phyloP scores from a whole-genome alignment of 2,329 filamentous ascomycete species.

The Sarocladium brachiariae region DNA sequence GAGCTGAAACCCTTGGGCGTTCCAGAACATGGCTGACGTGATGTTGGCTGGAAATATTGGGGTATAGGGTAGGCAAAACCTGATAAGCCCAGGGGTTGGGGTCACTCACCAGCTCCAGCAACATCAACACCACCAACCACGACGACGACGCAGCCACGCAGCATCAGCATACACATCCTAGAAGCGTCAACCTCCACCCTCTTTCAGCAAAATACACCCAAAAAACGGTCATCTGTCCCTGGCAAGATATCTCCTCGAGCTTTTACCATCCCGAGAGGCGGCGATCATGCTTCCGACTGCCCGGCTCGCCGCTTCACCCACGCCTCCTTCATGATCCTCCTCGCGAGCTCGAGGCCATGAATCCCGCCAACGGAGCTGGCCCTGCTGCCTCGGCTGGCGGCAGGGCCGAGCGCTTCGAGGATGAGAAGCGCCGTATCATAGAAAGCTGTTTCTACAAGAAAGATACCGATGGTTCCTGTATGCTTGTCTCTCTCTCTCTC shows the following conservation, averaged over 20 bases:
- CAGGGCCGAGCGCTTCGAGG: conserved; percentile 81
- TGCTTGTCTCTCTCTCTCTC: conserved; percentile 28
- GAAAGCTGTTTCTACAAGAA: conserved; percentile 91
- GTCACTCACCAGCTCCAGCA: too few species aligned
- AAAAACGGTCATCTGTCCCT: too few species aligned
- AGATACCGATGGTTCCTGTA: conserved; percentile 80
- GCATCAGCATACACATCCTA: too few species aligned
- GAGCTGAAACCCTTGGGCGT: not conserved
- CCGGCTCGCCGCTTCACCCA: conserved; percentile 16
- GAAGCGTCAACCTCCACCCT: too few species aligned
- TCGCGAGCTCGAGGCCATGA: conserved; percentile 22
- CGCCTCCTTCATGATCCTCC: conserved; percentile 17
- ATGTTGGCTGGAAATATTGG: too few species aligned
- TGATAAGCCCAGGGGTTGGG: too few species aligned
- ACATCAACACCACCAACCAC: too few species aligned
- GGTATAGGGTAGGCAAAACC: too few species aligned
- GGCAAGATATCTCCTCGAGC: not conserved
- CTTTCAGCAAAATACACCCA: too few species aligned
- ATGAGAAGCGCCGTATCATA: conserved; percentile 91
- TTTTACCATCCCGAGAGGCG: conserved; percentile 8
- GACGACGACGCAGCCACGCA: too few species aligned
- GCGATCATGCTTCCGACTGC: conserved; percentile 21
- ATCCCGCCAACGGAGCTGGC: conserved; percentile 32
- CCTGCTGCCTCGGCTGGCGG: conserved; percentile 26
- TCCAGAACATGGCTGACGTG: too few species aligned